phyloP scores from a whole-genome alignment of 495 filamentous ascomycete genomes.

The Hypoxylon fuscum region DNA sequence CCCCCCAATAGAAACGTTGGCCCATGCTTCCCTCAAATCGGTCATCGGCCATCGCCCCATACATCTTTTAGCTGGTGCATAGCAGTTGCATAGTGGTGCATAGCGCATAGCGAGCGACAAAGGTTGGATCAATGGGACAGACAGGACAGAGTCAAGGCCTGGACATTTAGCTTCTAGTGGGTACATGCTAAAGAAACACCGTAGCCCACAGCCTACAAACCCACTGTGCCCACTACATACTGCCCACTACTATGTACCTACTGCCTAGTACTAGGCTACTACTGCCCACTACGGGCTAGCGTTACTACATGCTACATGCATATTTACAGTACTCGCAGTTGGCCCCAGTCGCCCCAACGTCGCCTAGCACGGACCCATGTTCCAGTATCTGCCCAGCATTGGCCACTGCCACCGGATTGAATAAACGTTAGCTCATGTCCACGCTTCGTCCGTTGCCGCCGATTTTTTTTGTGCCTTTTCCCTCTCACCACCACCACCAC shows the following conservation, averaged over 20 bases:
- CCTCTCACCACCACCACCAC: constrained; percentile 2
- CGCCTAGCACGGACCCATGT: background rate
- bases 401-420: constrained; percentile 26
- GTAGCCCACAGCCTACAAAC: background rate
- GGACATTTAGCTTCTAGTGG: background rate
- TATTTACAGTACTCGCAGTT: background rate
- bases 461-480: constrained; percentile 26
- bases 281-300: background rate
- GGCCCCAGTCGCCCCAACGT: constrained; percentile 26
- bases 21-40: constrained; percentile 24
- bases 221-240: background rate
- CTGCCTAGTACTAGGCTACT: background rate
- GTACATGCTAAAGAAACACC: constrained; percentile 4
- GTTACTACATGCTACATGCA: background rate
- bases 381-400: constrained; percentile 2
- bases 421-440: constrained; percentile 23
- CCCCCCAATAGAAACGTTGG: constrained; percentile 14
- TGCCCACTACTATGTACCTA: too few species aligned
- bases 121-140: too few species aligned
- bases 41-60: constrained; percentile 32
- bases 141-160: constrained; percentile 14
- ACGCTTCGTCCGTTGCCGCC: constrained; percentile 15
- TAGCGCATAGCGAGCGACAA: constrained; percentile 17
- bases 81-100: constrained; percentile 7
- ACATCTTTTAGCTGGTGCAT: constrained; percentile 1